Conservation (phyloP, 441 rosid genomes). For the Gossypium laxum region DNA sequence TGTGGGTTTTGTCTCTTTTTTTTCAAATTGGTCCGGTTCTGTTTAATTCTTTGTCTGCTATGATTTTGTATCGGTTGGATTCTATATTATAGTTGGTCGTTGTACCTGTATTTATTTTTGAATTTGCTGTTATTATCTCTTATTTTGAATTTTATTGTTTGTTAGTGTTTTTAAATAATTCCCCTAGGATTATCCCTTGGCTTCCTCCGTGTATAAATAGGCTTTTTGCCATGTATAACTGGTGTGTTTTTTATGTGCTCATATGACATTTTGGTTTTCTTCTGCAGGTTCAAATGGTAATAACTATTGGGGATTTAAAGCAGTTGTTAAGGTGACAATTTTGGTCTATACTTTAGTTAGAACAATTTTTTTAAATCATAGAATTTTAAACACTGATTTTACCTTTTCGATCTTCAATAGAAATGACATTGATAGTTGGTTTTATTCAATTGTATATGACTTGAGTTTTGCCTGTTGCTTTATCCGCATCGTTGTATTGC, state of each 20-base stretch:
- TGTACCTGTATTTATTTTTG: no score
- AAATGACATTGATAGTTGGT: slow-evolving; percentile 19
- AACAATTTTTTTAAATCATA: slow-evolving; percentile 22
- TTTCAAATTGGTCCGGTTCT: no score
- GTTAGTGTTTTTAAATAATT: no score
- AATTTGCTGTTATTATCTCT: no score
- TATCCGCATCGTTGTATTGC: slow-evolving; percentile 6
- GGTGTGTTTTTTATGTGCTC: background rate
- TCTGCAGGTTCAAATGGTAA: slow-evolving; percentile 22
- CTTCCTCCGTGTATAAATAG: no score
- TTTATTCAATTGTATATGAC: slow-evolving; percentile 30
- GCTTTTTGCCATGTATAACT: background rate
- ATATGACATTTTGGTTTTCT: slow-evolving; percentile 8
- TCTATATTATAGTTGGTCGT: no score
- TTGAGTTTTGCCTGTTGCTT: background rate
- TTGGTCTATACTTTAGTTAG: slow-evolving; percentile 23
- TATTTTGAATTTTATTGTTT: no score
- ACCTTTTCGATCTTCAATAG: slow-evolving; percentile 10
- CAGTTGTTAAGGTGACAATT: slow-evolving; percentile 22
- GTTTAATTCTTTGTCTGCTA: no score
- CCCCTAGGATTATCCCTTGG: no score
- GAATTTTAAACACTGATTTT: slow-evolving; percentile 14
- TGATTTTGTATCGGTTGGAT: no score
- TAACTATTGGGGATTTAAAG: slow-evolving; percentile 1
- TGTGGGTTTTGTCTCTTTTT: no score